These are phyloP conservation scores for Podila epigama DNA, from an alignment of 192 early-diverging fungal species.

Conservation along the genomic window DNA sequence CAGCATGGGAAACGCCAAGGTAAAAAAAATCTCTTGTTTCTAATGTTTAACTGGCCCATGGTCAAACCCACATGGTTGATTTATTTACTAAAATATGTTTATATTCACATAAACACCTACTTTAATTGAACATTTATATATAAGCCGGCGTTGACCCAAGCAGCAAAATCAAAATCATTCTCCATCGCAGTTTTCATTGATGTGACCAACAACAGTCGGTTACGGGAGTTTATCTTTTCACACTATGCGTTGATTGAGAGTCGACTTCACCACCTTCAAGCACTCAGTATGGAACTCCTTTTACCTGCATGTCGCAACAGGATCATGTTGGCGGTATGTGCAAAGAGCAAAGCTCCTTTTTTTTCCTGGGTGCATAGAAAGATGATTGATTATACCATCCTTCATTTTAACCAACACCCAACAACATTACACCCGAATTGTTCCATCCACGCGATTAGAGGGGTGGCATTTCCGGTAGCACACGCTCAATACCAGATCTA, in stretches of 20 bases:
- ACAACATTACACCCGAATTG: background rate
- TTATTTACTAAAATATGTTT: background rate
- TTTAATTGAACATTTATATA: background rate
- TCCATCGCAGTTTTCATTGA: slow-evolving; percentile 61
- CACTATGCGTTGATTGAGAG: slow-evolving; percentile 67
- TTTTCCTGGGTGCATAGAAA: background rate
- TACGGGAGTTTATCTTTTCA: slow-evolving; percentile 64
- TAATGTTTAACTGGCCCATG: too few species aligned
- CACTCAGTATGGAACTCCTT: slow-evolving; percentile 52
- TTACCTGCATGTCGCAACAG: slow-evolving; percentile 33
- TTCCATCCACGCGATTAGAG: slow-evolving; percentile 49
- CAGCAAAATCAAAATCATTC: slow-evolving; percentile 57
- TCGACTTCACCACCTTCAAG: slow-evolving; percentile 61
- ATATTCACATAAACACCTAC: background rate
- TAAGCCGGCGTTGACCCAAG: slow-evolving; percentile 46
- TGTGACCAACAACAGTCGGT: slow-evolving; percentile 50
- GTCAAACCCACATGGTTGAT: background rate
- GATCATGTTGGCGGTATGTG: slow-evolving; percentile 30
- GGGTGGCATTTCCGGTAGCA: slow-evolving; percentile 23
- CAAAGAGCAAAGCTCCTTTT: background rate
- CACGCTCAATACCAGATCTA: slow-evolving; percentile 49
- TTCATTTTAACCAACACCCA: background rate
- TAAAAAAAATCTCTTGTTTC: too few species aligned
- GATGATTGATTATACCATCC: background rate
- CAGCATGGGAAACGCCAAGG: slow-evolving; percentile 39